These are phyloP conservation scores for Bipolaris oryzae DNA, from an alignment of 2,329 filamentous ascomycete genomes.

Conservation along the genomic window DNA sequence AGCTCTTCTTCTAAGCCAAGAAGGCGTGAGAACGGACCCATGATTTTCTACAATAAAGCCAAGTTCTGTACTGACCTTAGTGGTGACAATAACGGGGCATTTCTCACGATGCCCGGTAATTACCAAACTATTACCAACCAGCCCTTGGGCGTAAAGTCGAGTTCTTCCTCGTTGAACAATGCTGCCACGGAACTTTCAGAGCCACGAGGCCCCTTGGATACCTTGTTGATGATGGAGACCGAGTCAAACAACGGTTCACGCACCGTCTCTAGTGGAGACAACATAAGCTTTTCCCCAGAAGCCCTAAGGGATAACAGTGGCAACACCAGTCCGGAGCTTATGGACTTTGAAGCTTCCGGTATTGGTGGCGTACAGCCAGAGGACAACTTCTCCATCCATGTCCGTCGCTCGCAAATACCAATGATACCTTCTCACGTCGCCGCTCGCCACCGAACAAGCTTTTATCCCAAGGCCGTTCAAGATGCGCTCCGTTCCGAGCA, in stretches of 20 bases:
- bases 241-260: constrained; percentile 42
- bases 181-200: constrained; percentile 36
- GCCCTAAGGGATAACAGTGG: constrained; percentile 35
- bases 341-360: constrained; percentile 58
- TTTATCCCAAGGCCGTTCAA: constrained; percentile 42
- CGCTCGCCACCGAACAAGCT: constrained; percentile 16
- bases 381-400: constrained; percentile 60
- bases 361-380: constrained; percentile 66
- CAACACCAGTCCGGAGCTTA: constrained; percentile 30
- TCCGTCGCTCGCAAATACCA: constrained; percentile 46
- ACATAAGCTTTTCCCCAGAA: constrained; percentile 47
- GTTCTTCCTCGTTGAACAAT: not conserved
- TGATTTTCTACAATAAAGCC: constrained; percentile 83
- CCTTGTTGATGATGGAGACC: constrained; percentile 23
- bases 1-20: constrained; percentile 54
- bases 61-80: constrained; percentile 82
- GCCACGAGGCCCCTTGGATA: constrained; percentile 33
- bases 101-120: constrained; percentile 23
- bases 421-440: constrained; percentile 4
- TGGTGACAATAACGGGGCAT: constrained; percentile 58
- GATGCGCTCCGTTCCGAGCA: constrained; percentile 36
- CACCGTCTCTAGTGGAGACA: constrained; percentile 32
- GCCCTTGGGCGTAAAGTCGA: constrained; percentile 36
- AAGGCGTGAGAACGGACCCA: constrained; percentile 70
- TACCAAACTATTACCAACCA: constrained; percentile 43